These are phyloP conservation scores for Trifolium dubium DNA, from an alignment of 306 rosid species.

Conservation along the genomic window DNA sequence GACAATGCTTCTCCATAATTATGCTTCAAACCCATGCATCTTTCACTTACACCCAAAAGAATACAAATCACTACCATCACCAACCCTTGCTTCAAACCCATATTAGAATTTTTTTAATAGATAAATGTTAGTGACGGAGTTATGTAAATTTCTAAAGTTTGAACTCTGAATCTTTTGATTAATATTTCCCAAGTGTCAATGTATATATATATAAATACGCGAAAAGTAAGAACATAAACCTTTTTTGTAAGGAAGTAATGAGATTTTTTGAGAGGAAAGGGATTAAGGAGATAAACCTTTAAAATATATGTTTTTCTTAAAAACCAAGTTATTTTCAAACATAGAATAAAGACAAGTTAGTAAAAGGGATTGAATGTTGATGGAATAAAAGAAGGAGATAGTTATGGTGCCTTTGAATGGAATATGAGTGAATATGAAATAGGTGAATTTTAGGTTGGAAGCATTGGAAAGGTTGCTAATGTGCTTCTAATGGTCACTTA, in stretches of 20 bases:
- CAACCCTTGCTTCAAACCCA: conserved; percentile 26
- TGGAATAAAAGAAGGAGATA: conserved; percentile 31
- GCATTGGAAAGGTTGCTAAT: conserved; percentile 16
- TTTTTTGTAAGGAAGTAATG: neutral
- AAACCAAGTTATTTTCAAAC: neutral
- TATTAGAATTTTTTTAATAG: neutral
- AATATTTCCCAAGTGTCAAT: no score
- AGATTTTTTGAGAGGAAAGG: no score
- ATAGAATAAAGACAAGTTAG: neutral
- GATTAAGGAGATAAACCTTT: neutral
- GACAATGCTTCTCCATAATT: conserved; percentile 56
- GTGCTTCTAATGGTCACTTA: neutral
- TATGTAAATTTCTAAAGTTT: no score
- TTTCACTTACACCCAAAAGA: neutral
- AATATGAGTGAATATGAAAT: conserved; percentile 1
- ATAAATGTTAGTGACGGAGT: no score
- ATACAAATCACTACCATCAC: conserved; percentile 1
- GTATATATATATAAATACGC: neutral
- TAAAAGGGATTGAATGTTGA: conserved; percentile 3
- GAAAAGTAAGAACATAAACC: neutral
- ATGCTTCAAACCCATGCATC: conserved; percentile 34
- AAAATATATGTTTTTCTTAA: conserved; percentile 9
- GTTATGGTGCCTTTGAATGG: conserved; percentile 9
- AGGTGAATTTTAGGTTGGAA: conserved; percentile 35
- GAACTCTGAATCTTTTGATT: no score